Conservation (phyloP, 257 asterid genomes). For the Lycium barbarum region DNA sequence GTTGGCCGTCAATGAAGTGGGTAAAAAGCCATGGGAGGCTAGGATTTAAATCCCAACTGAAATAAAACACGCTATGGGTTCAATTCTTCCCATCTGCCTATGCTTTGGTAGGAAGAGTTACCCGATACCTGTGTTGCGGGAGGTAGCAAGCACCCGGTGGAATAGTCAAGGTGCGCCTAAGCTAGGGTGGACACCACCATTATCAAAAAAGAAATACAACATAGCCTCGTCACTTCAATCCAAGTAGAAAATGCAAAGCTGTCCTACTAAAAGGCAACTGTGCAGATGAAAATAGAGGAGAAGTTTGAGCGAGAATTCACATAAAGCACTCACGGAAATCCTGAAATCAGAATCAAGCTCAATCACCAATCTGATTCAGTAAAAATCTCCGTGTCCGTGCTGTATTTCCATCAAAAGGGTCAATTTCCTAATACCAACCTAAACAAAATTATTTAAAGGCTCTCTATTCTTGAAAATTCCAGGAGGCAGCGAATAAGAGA, state of each 20-base stretch:
- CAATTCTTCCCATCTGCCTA: too few relatives aligned
- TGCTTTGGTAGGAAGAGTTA: not conserved
- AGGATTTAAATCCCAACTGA: not conserved
- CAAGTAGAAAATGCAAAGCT: slow-evolving; percentile 9
- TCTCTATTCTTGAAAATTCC: not conserved
- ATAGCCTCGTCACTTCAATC: not conserved
- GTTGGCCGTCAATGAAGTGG: not conserved
- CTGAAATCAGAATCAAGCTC: not conserved
- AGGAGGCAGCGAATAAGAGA: not conserved
- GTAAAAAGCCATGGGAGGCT: not conserved
- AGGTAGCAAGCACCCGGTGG: not conserved
- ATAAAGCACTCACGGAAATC: not conserved
- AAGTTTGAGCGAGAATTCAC: not conserved
- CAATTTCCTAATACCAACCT: not conserved
- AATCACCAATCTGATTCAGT: not conserved
- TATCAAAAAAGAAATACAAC: not conserved
- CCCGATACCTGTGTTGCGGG: not conserved
- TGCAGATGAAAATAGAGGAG: not conserved
- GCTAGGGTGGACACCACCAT: not conserved
- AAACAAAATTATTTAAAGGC: not conserved
- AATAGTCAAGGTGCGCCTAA: not conserved
- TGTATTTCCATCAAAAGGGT: not conserved
- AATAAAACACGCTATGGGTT: not conserved
- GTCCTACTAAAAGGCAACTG: not conserved
- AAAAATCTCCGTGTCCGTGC: not conserved